Evolutionary conservation across 495 filamentous ascomycete genomes (phyloP).

Genomic region (Lasiosphaeria ovina): DNA sequence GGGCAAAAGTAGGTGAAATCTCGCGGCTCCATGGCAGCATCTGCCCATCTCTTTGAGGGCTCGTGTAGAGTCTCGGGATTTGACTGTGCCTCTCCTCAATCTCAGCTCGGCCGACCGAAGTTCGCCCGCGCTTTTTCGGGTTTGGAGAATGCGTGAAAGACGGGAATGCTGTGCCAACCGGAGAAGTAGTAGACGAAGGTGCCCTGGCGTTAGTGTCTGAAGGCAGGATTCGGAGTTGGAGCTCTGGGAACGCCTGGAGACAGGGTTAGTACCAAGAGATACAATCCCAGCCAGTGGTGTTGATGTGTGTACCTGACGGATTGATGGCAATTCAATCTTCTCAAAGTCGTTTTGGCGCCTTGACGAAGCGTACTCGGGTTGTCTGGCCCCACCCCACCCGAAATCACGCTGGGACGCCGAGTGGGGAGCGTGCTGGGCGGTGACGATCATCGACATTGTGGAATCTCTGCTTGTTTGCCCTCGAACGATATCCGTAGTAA

Average conservation of each 20-base stretch:
- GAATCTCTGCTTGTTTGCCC: slow-evolving; percentile 17
- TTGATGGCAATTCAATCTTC: slow-evolving; percentile 42
- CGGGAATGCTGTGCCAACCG: slow-evolving; percentile 26
- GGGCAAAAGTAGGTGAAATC: slow-evolving; percentile 22
- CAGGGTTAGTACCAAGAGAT: slow-evolving; percentile 17
- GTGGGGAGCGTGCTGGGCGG: slow-evolving; percentile 28
- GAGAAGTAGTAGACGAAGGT: slow-evolving; percentile 25
- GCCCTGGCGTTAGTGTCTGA: slow-evolving; percentile 22
- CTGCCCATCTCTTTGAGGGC: slow-evolving; percentile 22
- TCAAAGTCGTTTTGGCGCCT: slow-evolving; percentile 26
- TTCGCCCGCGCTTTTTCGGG: slow-evolving; percentile 36
- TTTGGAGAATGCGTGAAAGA: slow-evolving; percentile 39
- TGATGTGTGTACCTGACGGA: slow-evolving; percentile 38
- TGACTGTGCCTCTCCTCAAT: slow-evolving; percentile 29
- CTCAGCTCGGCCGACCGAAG: slow-evolving; percentile 32
- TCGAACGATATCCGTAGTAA: slow-evolving; percentile 18
- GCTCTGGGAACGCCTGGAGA: slow-evolving; percentile 37
- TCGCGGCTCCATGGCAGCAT: slow-evolving; percentile 18
- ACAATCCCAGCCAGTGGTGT: not conserved
- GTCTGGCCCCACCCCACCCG: slow-evolving; percentile 26
- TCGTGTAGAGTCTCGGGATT: slow-evolving; percentile 35
- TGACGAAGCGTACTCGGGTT: slow-evolving; percentile 16
- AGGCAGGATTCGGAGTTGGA: slow-evolving; percentile 20
- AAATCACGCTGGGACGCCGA: slow-evolving; percentile 27
- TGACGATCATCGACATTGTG: slow-evolving; percentile 38